These are phyloP conservation scores for Cladosporium phlei DNA, from an alignment of 2,329 filamentous ascomycete species.

Conservation along the genomic window DNA sequence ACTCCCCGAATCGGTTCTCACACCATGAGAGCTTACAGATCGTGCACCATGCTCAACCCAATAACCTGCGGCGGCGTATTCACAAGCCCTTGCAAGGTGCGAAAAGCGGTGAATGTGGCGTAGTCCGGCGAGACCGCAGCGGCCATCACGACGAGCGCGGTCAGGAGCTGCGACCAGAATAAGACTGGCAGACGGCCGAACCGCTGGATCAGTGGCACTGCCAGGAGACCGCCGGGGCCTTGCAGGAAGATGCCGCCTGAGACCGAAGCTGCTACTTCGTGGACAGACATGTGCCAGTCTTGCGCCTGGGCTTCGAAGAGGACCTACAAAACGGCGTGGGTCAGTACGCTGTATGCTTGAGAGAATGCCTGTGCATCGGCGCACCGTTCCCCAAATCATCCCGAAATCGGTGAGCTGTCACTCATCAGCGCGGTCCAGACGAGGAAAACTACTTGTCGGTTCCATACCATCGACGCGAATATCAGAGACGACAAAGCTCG, in stretches of 20 bases:
- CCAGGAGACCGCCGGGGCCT: background rate
- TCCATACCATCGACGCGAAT: constrained; percentile 16
- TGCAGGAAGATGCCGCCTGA: background rate
- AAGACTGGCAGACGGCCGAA: constrained; percentile 27
- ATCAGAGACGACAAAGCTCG: constrained; percentile 20
- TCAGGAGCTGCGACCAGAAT: constrained; percentile 28
- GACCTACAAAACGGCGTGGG: background rate
- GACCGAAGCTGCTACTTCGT: background rate
- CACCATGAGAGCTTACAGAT: no score
- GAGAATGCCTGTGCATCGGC: no score
- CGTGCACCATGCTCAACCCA: constrained; percentile 30
- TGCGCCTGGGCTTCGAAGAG: background rate
- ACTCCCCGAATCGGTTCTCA: no score
- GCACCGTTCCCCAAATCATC: background rate
- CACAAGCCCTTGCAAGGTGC: constrained; percentile 27
- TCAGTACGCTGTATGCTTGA: no score
- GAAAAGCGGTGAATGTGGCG: constrained; percentile 25
- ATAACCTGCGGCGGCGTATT: constrained; percentile 26
- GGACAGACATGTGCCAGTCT: background rate
- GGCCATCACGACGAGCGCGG: constrained; percentile 20
- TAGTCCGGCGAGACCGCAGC: constrained; percentile 20
- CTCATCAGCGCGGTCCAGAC: no score
- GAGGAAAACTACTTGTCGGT: no score
- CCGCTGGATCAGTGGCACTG: constrained; percentile 22
- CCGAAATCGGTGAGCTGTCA: background rate